Conservation (phyloP, 495 filamentous ascomycete species). For the Copromyces sp. region DNA sequence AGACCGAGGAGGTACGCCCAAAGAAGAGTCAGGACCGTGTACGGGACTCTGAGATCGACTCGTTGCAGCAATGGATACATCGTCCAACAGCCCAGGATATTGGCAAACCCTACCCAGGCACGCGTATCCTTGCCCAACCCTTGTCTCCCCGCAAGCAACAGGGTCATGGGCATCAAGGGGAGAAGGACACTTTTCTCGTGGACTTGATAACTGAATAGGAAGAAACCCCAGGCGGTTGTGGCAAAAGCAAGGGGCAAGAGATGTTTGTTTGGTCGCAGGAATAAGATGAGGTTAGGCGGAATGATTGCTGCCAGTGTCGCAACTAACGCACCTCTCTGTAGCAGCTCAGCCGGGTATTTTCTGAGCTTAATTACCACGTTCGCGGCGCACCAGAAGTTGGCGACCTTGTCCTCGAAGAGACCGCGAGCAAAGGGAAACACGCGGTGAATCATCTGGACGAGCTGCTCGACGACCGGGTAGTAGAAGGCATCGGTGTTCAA, state of each 20-base stretch:
- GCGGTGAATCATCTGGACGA: constrained; percentile 74
- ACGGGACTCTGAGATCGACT: constrained; percentile 76
- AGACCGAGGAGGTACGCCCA: constrained; percentile 88
- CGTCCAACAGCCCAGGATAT: constrained; percentile 85
- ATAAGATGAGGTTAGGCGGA: constrained; percentile 67
- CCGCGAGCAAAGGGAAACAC: constrained; percentile 91
- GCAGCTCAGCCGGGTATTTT: constrained; percentile 49
- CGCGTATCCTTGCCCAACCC: constrained; percentile 65
- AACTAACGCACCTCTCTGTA: constrained; percentile 68
- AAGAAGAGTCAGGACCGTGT: constrained; percentile 67
- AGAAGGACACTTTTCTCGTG: constrained; percentile 95
- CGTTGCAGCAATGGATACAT: constrained; percentile 83
- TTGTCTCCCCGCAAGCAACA: constrained; percentile 66
- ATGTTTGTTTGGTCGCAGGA: constrained; percentile 64
- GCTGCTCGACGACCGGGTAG: constrained; percentile 62
- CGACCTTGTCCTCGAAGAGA: constrained; percentile 96
- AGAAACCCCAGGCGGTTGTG: constrained; percentile 88
- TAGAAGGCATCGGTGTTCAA: constrained; percentile 54
- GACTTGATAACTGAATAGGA: constrained; percentile 92
- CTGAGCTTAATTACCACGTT: constrained; percentile 83
- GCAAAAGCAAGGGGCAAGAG: constrained; percentile 71
- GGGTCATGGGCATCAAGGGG: constrained; percentile 82
- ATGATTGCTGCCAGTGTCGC: constrained; percentile 67
- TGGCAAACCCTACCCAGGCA: constrained; percentile 88
- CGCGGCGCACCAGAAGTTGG: constrained; percentile 91